Conservation (phyloP, 2,329 filamentous ascomycete genomes). For the Fusarium beomiforme region DNA sequence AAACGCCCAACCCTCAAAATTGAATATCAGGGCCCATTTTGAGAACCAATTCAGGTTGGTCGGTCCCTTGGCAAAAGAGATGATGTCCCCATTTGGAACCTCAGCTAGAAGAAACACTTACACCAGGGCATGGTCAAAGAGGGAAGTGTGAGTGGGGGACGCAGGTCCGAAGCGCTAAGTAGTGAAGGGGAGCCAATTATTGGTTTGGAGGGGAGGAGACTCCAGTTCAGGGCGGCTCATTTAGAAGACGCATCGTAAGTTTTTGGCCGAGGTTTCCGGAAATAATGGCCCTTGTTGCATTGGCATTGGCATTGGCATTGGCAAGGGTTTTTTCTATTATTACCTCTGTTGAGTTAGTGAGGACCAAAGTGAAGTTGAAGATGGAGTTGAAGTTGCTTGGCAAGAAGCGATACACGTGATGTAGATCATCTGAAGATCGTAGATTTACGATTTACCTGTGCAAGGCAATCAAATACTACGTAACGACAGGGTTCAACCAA, state of each 20-base stretch:
- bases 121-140: conserved; percentile 1
- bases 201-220: conserved; percentile 6
- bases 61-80: conserved; percentile 21
- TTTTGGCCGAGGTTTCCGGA: neutral
- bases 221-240: conserved; percentile 17
- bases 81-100: conserved; percentile 15
- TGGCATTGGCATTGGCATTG: neutral
- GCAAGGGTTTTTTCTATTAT: neutral
- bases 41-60: neutral
- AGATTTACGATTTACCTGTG: neutral
- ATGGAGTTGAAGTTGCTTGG: neutral
- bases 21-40: conserved; percentile 26
- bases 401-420: conserved; percentile 16
- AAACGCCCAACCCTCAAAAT: conserved; percentile 25
- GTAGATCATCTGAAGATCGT: conserved; percentile 10
- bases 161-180: conserved; percentile 24
- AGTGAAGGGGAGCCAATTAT: conserved; percentile 29
- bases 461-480: neutral
- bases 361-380: neutral
- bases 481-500: neutral
- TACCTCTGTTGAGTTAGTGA: neutral
- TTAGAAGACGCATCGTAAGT: conserved; percentile 10
- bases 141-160: conserved; percentile 6
- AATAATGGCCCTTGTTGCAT: neutral
- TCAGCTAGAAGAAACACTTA: conserved; percentile 10